Evolutionary conservation across 805 yeast species (phyloP), one percentile per base, ranked within the genome.

Genomic region (Spencermartinsiella europaea): DNA sequence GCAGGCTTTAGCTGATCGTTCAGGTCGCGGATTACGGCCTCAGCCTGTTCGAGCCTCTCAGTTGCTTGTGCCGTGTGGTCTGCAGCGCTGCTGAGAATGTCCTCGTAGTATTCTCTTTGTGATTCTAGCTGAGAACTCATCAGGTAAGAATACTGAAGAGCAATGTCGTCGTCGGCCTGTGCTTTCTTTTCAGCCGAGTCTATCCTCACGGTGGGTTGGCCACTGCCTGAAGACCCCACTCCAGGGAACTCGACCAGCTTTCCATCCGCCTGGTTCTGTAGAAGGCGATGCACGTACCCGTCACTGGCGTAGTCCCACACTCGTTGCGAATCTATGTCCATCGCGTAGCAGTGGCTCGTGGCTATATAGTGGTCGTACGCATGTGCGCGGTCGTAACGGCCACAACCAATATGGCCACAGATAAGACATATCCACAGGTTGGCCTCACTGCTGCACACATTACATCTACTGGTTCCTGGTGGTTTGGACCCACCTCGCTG

Each of bases 231-330:
- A 17, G 33, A n/a, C 17, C 34, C 36, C 7, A 16, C 12, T 25
- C 22, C 41, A 10, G 46, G 38, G 4, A 42, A 58, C 62, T 89
- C 97, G 2, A 89, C 95, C 27, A 90, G 65, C 56, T 90, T 90
- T 0, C 97, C 97, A 61, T 89, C 96, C 0, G 83, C 73, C 61
- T 85, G 90, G 63, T 86, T 88, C 50, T 89, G 87, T 3, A 89
- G 75, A 37, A 89, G 67, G 42, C 97, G 65, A 63, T 89, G 97
- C 7, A 89, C 96, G 62, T 89, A 89, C 53, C 80, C 81, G 61
- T 89, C 97, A 2, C 90, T 90, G 0, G 90, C 89, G 62, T 89
- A 89, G 62, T 89, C 96, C 97, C 97, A 89, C 1, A 89, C 95
- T 35, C 97, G 71, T 50, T 89, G 93, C 0, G 95, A 78, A 8